phyloP scores from a whole-genome alignment of 2,329 filamentous ascomycete genomes.

The Penicillium sp. region DNA sequence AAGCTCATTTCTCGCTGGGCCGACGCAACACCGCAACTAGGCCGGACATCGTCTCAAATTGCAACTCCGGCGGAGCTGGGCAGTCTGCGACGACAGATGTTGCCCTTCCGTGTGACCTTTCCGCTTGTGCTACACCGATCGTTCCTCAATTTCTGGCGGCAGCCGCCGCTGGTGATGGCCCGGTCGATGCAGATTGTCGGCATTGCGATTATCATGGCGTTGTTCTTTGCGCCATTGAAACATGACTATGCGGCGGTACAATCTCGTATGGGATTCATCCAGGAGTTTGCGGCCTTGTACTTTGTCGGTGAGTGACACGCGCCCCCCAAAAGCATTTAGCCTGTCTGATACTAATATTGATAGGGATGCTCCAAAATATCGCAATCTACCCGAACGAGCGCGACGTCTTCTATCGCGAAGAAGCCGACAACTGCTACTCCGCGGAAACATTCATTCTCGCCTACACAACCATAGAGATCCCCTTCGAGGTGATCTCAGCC shows the following conservation, averaged over 20 bases:
- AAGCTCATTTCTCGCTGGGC: conserved; percentile 64
- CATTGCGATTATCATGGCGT: conserved; percentile 62
- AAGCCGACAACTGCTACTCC: conserved; percentile 71
- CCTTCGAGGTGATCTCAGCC: conserved; percentile 68
- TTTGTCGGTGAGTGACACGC: conserved; percentile 36
- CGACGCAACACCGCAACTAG: conserved; percentile 20
- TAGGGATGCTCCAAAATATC: conserved; percentile 78
- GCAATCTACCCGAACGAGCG: conserved; percentile 71
- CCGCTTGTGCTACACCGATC: conserved; percentile 69
- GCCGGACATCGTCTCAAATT: conserved; percentile 46
- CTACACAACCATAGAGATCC: conserved; percentile 70
- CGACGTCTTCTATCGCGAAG: conserved; percentile 76
- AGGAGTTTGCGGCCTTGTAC: conserved; percentile 64
- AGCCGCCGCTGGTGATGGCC: conserved; percentile 65
- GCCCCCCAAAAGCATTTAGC: neutral
- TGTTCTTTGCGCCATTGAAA: conserved; percentile 72
- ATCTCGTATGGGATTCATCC: conserved; percentile 71
- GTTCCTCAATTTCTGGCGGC: conserved; percentile 68
- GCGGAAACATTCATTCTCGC: conserved; percentile 70
- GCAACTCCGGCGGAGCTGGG: conserved; percentile 73
- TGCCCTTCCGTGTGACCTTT: conserved; percentile 64
- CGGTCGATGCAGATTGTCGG: conserved; percentile 69
- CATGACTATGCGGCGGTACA: conserved; percentile 71
- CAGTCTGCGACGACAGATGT: conserved; percentile 64
- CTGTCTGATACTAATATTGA: neutral